phyloP scores from a whole-genome alignment of 2,329 filamentous ascomycete genomes.

The Lachnellula willkommii region DNA sequence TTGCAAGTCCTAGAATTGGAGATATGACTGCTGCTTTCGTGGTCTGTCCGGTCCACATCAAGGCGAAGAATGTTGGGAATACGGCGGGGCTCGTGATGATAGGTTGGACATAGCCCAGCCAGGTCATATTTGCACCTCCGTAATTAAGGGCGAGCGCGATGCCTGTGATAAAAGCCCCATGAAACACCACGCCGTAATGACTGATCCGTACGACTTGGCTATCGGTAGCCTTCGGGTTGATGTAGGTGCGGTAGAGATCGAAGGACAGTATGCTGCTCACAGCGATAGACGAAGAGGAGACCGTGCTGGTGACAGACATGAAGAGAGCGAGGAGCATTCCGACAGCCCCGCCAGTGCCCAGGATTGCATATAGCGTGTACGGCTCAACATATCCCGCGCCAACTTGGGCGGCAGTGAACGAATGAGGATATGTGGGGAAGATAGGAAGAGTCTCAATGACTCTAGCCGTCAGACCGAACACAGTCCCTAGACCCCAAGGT shows the following conservation, averaged over 20 bases:
- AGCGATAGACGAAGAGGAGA: conserved; percentile 46
- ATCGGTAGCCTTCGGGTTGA: conserved; percentile 42
- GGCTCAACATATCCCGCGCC: conserved; percentile 26
- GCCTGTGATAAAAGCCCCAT: conserved; percentile 43
- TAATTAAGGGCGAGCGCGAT: conserved; percentile 44
- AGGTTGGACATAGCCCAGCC: conserved; percentile 20
- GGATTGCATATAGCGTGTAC: conserved; percentile 27
- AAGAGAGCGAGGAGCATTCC: conserved; percentile 44
- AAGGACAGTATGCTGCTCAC: conserved; percentile 46
- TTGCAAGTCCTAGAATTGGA: conserved; percentile 45
- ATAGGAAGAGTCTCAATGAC: conserved; percentile 39
- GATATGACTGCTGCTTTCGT: conserved; percentile 45
- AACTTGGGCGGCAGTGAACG: conserved; percentile 24
- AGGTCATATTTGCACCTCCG: conserved; percentile 45
- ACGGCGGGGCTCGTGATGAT: conserved; percentile 23
- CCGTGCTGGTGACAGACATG: conserved; percentile 47
- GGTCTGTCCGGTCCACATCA: conserved; percentile 39
- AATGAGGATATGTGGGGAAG: conserved; percentile 35
- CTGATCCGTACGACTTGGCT: conserved; percentile 39
- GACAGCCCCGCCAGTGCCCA: conserved; percentile 26
- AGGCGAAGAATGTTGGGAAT: conserved; percentile 28
- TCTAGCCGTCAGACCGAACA: conserved; percentile 41
- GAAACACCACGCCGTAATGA: conserved; percentile 43
- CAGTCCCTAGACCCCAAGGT: conserved; percentile 36
- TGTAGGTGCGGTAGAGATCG: conserved; percentile 46